These are phyloP conservation scores for Gamsiella multidivaricata DNA, from an alignment of 192 early-diverging fungal species.

Conservation along the genomic window DNA sequence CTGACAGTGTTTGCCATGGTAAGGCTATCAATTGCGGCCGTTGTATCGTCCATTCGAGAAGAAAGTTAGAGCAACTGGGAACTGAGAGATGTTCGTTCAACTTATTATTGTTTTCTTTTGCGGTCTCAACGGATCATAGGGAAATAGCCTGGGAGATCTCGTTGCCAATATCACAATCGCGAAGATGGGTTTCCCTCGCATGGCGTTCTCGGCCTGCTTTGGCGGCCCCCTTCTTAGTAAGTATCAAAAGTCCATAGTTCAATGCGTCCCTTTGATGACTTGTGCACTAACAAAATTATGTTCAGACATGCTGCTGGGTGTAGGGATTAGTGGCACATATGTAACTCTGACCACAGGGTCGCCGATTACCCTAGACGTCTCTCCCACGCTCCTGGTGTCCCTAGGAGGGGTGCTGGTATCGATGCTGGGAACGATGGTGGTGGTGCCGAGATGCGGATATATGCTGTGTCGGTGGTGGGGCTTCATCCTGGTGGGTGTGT, in stretches of 20 bases:
- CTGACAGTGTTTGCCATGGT: conserved; percentile 89
- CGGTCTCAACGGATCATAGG: conserved; percentile 51
- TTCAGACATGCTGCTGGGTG: conserved; percentile 82
- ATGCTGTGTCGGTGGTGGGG: conserved; percentile 71
- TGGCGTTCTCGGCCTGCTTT: conserved; percentile 96
- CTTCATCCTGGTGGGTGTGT: conserved; percentile 64
- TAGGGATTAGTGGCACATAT: conserved; percentile 80
- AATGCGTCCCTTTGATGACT: too few species aligned
- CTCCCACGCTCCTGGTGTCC: conserved; percentile 77
- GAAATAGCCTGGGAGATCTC: conserved; percentile 88
- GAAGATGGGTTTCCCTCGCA: conserved; percentile 88
- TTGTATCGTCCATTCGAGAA: too few species aligned
- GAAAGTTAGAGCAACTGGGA: too few species aligned
- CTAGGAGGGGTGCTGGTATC: conserved; percentile 68
- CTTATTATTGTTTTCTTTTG: too few species aligned
- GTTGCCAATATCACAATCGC: conserved; percentile 95
- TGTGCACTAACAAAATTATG: too few species aligned
- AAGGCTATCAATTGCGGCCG: conserved; percentile 28
- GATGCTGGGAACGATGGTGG: conserved; percentile 64
- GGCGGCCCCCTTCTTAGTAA: conserved; percentile 91
- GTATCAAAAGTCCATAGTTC: not conserved
- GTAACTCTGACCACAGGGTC: conserved; percentile 61
- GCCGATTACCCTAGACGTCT: conserved; percentile 67
- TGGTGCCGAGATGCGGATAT: conserved; percentile 71
- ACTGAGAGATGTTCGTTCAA: too few species aligned